Evolutionary conservation across 768 basidiomycete genomes (phyloP).

Genomic region (Crassisporium funariophilum): DNA sequence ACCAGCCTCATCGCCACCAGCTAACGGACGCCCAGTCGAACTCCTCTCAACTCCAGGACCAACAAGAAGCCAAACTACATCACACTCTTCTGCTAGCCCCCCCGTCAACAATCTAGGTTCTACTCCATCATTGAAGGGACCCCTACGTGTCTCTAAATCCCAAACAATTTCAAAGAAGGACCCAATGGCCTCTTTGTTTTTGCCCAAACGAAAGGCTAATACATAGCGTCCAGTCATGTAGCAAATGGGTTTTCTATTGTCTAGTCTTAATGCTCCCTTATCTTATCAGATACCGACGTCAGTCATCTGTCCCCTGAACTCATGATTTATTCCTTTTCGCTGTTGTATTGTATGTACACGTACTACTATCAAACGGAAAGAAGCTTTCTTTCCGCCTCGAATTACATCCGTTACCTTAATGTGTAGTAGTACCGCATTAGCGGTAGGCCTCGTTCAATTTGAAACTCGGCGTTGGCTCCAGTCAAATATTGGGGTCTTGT

Average conservation of each 20-base stretch:
- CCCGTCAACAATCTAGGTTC: constrained; percentile 12
- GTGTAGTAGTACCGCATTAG: constrained; percentile 18
- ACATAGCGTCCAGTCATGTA: constrained; percentile 54
- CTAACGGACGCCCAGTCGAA: not conserved
- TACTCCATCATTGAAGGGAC: no score
- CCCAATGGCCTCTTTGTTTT: constrained; percentile 64
- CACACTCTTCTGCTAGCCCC: not conserved
- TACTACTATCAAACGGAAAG: constrained; percentile 13
- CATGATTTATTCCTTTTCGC: not conserved
- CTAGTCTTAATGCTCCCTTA: constrained; percentile 1
- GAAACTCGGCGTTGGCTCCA: no score
- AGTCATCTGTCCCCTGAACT: no score
- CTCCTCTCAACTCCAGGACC: not conserved
- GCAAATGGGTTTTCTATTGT: constrained; percentile 1
- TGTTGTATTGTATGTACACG: constrained; percentile 14
- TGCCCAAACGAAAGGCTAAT: constrained; percentile 73
- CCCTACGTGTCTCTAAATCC: no score
- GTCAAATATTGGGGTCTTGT: not conserved
- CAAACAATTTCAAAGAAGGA: constrained; percentile 55
- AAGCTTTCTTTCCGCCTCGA: constrained; percentile 8
- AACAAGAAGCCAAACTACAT: not conserved
- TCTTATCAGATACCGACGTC: constrained; percentile 27
- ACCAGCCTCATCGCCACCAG: constrained; percentile 10
- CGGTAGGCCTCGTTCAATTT: constrained; percentile 1
- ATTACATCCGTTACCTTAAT: constrained; percentile 19